These are phyloP conservation scores for Apiotrichum brassicae DNA, from an alignment of 1,284 basidiomycete species.

Conservation along the genomic window DNA sequence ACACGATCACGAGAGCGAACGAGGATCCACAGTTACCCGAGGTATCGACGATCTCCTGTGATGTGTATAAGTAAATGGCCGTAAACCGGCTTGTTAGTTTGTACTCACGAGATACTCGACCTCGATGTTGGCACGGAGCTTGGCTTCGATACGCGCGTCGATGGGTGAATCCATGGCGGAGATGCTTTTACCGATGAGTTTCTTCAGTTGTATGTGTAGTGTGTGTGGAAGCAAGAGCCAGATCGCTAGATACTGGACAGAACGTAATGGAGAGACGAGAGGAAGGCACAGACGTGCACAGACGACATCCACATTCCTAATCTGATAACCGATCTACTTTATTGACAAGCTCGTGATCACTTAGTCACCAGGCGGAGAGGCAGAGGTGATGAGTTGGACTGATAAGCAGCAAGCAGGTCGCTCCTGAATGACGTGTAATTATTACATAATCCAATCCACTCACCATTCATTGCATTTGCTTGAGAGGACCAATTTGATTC, in stretches of 20 bases:
- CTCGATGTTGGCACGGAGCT: constrained; percentile 12
- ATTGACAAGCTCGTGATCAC: too few species aligned
- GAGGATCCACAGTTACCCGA: constrained; percentile 47
- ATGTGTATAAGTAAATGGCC: neutral
- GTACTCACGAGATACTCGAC: constrained; percentile 15
- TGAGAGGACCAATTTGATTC: neutral
- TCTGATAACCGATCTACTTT: too few species aligned
- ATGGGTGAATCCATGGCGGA: constrained; percentile 4
- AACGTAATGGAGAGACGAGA: too few species aligned
- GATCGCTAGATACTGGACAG: too few species aligned
- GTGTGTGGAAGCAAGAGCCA: neutral
- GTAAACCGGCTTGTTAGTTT: too few species aligned
- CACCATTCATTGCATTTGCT: too few species aligned
- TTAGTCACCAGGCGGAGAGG: too few species aligned
- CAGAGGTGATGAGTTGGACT: too few species aligned
- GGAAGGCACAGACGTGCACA: too few species aligned
- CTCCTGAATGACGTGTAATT: neutral
- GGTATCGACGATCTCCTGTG: constrained; percentile 25
- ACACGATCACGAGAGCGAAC: constrained; percentile 42
- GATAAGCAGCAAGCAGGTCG: neutral
- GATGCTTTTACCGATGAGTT: too few species aligned
- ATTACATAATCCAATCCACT: too few species aligned
- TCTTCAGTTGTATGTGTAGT: neutral
- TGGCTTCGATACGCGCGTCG: constrained; percentile 15
- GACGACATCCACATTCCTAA: too few species aligned